Percentiles rank a stretch among this genome's conserved stretches.
Evolutionary conservation across 1,284 basidiomycete species (phyloP).

Genomic region (Schizophyllum amplum): DNA sequence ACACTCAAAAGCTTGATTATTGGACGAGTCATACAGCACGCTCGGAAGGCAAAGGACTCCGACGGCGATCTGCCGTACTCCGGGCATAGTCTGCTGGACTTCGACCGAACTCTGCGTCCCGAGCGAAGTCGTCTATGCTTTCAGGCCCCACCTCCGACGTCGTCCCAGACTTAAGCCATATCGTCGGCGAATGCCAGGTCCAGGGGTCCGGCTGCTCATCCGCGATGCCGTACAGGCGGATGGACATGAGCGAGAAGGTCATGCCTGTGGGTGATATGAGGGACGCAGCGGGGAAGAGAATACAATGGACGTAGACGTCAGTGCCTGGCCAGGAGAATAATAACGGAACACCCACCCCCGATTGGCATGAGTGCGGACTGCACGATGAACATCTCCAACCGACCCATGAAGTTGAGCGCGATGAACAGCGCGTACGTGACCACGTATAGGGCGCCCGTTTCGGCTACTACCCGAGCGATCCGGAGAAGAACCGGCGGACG

Average conservation of each 20-base stretch:
- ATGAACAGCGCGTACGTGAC: conserved; percentile 2
- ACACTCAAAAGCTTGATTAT: too few relatives aligned
- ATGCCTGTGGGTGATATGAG: background rate
- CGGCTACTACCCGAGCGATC: background rate
- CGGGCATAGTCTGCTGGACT: too few relatives aligned
- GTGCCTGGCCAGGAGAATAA: too few relatives aligned
- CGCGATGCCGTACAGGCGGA: background rate
- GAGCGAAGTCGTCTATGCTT: too few relatives aligned
- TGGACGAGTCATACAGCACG: too few relatives aligned
- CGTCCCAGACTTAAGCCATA: background rate
- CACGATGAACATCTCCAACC: conserved; percentile 1
- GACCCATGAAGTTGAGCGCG: conserved; percentile 7
- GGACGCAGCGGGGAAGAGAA: too few relatives aligned
- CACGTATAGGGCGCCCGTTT: background rate
- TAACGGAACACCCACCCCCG: background rate
- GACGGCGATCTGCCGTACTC: too few relatives aligned
- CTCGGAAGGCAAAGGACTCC: too few relatives aligned
- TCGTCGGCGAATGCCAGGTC: background rate
- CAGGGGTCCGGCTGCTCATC: background rate
- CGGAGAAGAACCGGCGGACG: background rate
- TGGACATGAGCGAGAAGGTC: background rate
- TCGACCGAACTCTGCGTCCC: too few relatives aligned
- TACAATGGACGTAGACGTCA: background rate
- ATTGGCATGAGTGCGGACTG: background rate
- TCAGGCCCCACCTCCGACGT: too few relatives aligned